Base-by-base conservation (phyloP, 495 filamentous ascomycete species). In the Tuber melanosporum region DNA sequence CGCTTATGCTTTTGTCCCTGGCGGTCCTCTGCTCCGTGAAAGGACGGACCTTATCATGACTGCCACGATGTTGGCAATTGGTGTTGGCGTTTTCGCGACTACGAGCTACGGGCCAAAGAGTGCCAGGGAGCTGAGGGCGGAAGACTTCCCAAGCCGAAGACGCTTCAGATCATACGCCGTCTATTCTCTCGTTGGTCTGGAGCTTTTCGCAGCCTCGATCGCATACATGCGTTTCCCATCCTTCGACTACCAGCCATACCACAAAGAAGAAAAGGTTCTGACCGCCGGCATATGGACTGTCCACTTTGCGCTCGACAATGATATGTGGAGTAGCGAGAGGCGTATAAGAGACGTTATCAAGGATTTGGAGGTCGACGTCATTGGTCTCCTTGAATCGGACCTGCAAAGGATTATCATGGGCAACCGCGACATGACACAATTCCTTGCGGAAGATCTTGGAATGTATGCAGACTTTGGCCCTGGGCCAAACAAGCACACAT, bases 341-440 rank as follows among this genome's bases (percentile, higher is more conserved):
- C 95, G 96, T 73, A 96, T 98, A 89, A 92, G 93, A 78, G 90
- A 97, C 86, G 86, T 97, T 15, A 92, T 99, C 82, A 92, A 93
- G 81, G 95, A 98, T 83, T 86, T 97, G 26, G 96, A 99, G 84
- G 86, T 99, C 57, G 96, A 99, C 82, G 92, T 99, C 69, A 89
- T 99, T 75, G 96, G 96, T 62, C 89, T 99, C 69, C 88, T 99
- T 47, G 96, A 99, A 83, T 92, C 91, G 0, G 96, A 99, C 84
- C 89, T 94, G 72, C 96, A 99, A 85, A 92, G 95, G 78, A 95
- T 99, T 85, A 98, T 99, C 87, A 99, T 99, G 96, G 96, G 96
- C 74, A 99, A 98, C 85, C 92, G 95, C 81, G 96, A 99, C 84
- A 91, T 93, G 71, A 97, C 96, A 20, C 95, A 98, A 84, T 94